Evolutionary conservation across 1,139 yeast genomes (phyloP), one percentile per base, ranked within the genome.

Genomic region (Pichia sp.): DNA sequence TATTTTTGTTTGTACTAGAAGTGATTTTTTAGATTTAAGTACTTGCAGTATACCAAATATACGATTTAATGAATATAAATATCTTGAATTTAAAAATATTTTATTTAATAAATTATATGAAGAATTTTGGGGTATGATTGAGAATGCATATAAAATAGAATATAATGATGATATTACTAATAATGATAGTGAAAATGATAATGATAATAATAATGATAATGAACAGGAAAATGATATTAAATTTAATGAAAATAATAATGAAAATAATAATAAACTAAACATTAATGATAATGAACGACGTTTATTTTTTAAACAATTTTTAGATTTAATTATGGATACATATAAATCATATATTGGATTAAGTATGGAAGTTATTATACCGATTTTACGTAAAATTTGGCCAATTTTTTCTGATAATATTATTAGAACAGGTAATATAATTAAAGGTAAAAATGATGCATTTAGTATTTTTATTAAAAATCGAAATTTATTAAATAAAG

Each of bases 311-410:
- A 49, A 41, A 27, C 56, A 55, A 29, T 59, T 55, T 35, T 45
- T 60, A 3, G 53, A 50, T 23, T 37, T 60, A 26, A 53, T 62
- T 23, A 37, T 59, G 23, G 60, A 61, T 37, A 58, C 63, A 4
- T 61, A 58, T 38, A 42, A 53, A 5, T 47, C 58, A 6, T 57
- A 54, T 39, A 45, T 60, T 35, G 63, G 63, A 2, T 30, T 52
- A 4, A 54, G 55, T 38, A 46, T 60, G 8, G 53, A 52, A 7
- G 37, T 59, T 36, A 51, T 55, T 20, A 39, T 55, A 7, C 61
- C 62, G 3, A 56, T 56, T 1, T 40, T 61, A 30, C 51, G 47
- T 2, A 53, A 55, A 34, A 40, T 59, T 11, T 61, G 64, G 64
- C 62, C 62, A 1, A 25, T 54, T 2, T 61, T 61, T 37, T 49